Conservation (phyloP, 495 filamentous ascomycete species). For the Viridothelium virens region DNA sequence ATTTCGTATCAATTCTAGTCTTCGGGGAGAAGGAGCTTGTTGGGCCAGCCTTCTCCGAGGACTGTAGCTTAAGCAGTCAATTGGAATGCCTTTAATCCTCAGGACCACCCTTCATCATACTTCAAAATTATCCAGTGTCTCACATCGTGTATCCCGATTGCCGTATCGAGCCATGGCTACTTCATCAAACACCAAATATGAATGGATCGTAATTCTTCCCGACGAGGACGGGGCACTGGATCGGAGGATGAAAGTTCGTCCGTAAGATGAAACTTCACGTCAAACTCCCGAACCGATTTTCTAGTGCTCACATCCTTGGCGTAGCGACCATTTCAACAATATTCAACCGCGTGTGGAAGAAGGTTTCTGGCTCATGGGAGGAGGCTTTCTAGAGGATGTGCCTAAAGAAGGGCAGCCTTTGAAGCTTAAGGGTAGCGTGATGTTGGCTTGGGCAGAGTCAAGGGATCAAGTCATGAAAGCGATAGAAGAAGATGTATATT, state of each 20-base stretch:
- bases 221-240: slow-evolving; percentile 60
- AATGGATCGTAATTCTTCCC: slow-evolving; percentile 81
- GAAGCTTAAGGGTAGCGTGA: slow-evolving; percentile 60
- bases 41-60: no score
- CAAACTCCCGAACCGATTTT: neutral
- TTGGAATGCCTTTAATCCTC: neutral
- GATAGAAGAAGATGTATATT: slow-evolving; percentile 67
- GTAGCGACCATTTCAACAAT: slow-evolving; percentile 51
- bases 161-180: slow-evolving; percentile 8
- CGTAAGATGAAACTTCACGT: slow-evolving; percentile 43
- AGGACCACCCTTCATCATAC: neutral
- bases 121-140: neutral
- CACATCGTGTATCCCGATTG: neutral
- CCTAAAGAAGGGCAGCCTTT: slow-evolving; percentile 54
- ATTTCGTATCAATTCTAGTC: no score
- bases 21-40: no score
- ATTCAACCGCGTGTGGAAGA: slow-evolving; percentile 40
- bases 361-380: slow-evolving; percentile 50
- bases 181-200: slow-evolving; percentile 35
- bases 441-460: slow-evolving; percentile 54
- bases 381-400: slow-evolving; percentile 62
- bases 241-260: slow-evolving; percentile 63
- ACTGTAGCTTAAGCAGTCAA: no score
- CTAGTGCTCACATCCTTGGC: neutral
- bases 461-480: slow-evolving; percentile 61